Evolutionary conservation across 345 rosid genomes (phyloP).

Genomic region (Populus deltoides): DNA sequence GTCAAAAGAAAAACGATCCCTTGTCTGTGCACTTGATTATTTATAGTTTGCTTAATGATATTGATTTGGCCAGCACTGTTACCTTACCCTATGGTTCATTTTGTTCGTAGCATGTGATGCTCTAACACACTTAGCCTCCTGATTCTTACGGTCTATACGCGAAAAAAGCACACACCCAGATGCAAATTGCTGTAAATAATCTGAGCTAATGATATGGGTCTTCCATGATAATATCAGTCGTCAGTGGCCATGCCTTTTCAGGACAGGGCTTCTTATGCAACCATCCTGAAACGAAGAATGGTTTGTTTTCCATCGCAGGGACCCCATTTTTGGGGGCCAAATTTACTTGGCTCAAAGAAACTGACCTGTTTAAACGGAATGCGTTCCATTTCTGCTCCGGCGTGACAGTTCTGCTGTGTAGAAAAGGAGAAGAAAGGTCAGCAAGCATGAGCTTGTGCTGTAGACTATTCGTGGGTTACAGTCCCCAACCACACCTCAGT

Average conservation of each 20-base stretch:
- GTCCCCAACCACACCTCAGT: not conserved
- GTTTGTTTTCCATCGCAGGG: too few species aligned
- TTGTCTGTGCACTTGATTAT: not conserved
- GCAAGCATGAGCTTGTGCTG: not conserved
- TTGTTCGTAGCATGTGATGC: too few species aligned
- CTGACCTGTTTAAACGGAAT: not conserved
- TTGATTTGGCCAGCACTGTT: not conserved
- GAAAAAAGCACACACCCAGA: not conserved
- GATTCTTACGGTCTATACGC: not conserved
- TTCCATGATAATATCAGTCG: not conserved
- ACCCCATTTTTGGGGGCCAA: too few species aligned
- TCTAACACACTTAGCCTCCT: not conserved
- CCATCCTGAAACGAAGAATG: too few species aligned
- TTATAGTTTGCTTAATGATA: not conserved
- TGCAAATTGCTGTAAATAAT: not conserved
- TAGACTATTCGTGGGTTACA: not conserved
- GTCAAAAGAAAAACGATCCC: not conserved
- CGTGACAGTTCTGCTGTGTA: not conserved
- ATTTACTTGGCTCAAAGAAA: too few species aligned
- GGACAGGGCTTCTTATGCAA: too few species aligned
- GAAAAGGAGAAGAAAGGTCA: not conserved
- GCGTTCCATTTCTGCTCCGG: not conserved
- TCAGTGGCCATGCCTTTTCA: too few species aligned
- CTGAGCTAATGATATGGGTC: not conserved
- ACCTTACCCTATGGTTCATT: not conserved